Base-by-base conservation (phyloP, 2,329 filamentous ascomycete genomes). In the Diplocarpon mali region DNA sequence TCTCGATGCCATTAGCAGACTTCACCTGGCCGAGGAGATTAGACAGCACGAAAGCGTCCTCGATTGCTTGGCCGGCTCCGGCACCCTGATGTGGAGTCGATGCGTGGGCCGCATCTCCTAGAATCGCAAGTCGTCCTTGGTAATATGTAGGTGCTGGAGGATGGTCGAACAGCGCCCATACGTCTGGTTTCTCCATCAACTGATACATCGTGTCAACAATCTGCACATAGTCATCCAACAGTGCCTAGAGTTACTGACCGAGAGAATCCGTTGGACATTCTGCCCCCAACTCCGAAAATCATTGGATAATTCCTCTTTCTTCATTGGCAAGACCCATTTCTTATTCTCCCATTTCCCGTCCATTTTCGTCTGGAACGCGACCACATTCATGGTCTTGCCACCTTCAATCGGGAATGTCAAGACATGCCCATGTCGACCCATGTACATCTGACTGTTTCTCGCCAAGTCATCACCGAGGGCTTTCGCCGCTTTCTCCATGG, bases 31-130 rank as follows among this genome's bases (percentile, higher is more conserved):
- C 67, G 0, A 80, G 60, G 0, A 78, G 56, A 2, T 67, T 64
- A 0, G 68, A 65, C 1, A 70, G 55, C 2, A 69, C 60, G 13
- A 64, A 63, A 1, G 62, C 64, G 46, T 78, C 73, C 50, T 77
- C 72, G 45, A 80, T 71, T 1, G 71, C 73, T 53, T 78, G 69
- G 1, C 73, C 74, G 0, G 73, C 70, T 2, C 77, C 77, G 1
- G 76, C 69, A 0, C 76, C 77, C 24, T 77, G 72, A 32, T 76
- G 72, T 0, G 78, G 78, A 0, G 75, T 73, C 32, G 73, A 73
- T 0, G 76, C 76, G 56, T 82, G 78, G 0, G 78, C 78, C 0
- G 78, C 76, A 54, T 83, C 78, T 12, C 78, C 78, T 0, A 76
- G 59, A 2, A 81, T 65, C 31, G 66, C 69, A 17, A 72, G 53